Evolutionary conservation across 164 flowering plant species (phyloP), one percentile per base, ranked within the genome.

Genomic region (Protea cynaroides): DNA sequence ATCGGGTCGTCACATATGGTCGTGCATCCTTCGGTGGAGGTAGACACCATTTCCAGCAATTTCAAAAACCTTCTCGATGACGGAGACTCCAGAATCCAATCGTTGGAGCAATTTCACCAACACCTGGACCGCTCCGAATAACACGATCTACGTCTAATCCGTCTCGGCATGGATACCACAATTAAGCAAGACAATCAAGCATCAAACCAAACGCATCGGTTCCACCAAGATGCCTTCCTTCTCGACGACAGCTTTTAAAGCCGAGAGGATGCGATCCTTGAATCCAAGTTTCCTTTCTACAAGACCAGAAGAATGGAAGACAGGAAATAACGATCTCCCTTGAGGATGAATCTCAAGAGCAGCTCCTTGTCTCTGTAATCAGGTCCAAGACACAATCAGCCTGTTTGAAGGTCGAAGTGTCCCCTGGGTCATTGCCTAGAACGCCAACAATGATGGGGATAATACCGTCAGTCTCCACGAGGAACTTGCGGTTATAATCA

Each of bases 1-100:
- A 0, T 23, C 49, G 68, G 61, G 55, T 86, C 82, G 8, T 69
- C 77, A 60, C 85, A 74, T 10, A 93, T 81, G 65, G 85, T 87
- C 34, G 15, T 21, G 43, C 94, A 71, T 2, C 97, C 97, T 72
- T 88, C 96, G 13, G 79, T 72, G 65, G 79, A 74, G 24, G 80
- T 62, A 15, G 88, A 76, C 34, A 78, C 34, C 74, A 69, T 79
- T 65, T 90, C 94, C 22, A 89, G 74, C 8, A 89, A 66, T 69
- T 72, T 84, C 78, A 88, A 49, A n/a, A 6, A 65, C 78, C 67
- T 79, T 81, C 61, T 89, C 96, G 11, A 63, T 62, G 1, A 59
- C 29, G 51, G 79, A 49, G 21, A 62, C 75, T 46, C 66, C 62
- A 12, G 72, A 21, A 11, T 76, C 76, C 24, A 70, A 46, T 18